phyloP scores from a whole-genome alignment of 805 yeast species.

The Ogataea henricii region DNA sequence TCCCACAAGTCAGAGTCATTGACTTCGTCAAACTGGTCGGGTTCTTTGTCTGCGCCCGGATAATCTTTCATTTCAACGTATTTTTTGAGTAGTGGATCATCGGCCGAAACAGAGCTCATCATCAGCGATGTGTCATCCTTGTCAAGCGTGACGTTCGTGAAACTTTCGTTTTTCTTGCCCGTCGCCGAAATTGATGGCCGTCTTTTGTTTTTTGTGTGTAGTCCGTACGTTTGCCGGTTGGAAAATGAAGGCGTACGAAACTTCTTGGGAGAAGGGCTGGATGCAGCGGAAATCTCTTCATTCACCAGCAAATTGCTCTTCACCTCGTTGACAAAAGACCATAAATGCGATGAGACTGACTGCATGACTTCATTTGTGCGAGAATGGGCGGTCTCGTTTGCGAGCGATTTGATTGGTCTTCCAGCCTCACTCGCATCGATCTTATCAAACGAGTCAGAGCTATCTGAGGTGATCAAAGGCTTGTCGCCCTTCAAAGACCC shows the following conservation, averaged over 20 bases:
- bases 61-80: background rate
- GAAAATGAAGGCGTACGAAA: constrained; percentile 34
- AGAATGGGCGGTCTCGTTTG: constrained; percentile 16
- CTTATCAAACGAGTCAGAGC: constrained; percentile 20
- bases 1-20: constrained; percentile 32
- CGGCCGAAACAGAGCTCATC: constrained; percentile 10
- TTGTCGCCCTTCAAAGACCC: background rate
- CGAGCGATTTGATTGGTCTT: constrained; percentile 27
- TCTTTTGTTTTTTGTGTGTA: constrained; percentile 25
- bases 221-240: constrained; percentile 31
- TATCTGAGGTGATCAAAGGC: constrained; percentile 10
- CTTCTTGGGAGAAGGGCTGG: constrained; percentile 18
- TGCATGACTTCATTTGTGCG: constrained; percentile 35
- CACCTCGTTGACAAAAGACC: constrained; percentile 55
- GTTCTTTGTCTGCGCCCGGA: background rate
- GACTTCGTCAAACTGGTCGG: constrained; percentile 14
- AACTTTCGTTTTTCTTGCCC: constrained; percentile 13
- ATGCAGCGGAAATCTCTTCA: constrained; percentile 17
- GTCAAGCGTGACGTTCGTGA: constrained; percentile 15
- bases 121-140: constrained; percentile 11
- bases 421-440: constrained; percentile 25
- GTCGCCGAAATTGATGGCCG: constrained; percentile 2
- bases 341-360: constrained; percentile 43
- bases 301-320: constrained; percentile 34
- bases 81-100: constrained; percentile 4